phyloP scores from a whole-genome alignment of 495 filamentous ascomycete genomes.

The Aspergillus incahuasiensis region DNA sequence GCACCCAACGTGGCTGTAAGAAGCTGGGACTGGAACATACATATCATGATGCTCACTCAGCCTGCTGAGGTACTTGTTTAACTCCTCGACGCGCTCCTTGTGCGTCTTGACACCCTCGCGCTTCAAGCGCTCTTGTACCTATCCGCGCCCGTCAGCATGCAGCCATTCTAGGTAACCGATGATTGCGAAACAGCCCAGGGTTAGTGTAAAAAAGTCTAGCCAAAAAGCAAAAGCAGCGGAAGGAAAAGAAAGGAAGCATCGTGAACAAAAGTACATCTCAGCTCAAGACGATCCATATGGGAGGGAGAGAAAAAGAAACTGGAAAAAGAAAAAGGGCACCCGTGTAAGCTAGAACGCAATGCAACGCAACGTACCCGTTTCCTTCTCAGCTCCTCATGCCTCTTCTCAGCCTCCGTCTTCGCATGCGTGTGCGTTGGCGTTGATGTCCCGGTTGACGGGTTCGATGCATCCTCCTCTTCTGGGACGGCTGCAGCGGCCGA shows the following conservation, averaged over 20 bases:
- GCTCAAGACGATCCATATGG: background rate
- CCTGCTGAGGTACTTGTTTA: slow-evolving; percentile 87
- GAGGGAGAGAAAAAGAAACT: background rate
- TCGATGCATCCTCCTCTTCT: slow-evolving; percentile 7
- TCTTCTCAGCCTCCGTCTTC: slow-evolving; percentile 85
- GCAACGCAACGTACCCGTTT: slow-evolving; percentile 62
- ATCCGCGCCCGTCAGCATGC: slow-evolving; percentile 2
- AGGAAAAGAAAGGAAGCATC: background rate
- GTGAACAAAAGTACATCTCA: background rate
- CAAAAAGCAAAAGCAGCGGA: slow-evolving; percentile 2
- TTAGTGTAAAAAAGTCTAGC: background rate
- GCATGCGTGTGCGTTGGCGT: background rate
- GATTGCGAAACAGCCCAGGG: slow-evolving; percentile 5
- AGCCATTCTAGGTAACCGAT: background rate
- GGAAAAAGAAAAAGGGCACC: background rate
- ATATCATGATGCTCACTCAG: slow-evolving; percentile 98
- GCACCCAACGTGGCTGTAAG: slow-evolving; percentile 16
- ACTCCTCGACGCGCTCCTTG: slow-evolving; percentile 92
- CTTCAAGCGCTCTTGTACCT: slow-evolving; percentile 64
- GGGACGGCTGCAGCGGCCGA: background rate
- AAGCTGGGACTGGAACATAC: slow-evolving; percentile 38
- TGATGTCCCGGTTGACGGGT: background rate
- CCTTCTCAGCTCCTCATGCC: slow-evolving; percentile 71
- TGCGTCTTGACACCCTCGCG: slow-evolving; percentile 89
- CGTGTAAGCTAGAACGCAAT: background rate